Evolutionary conservation across 2,329 filamentous ascomycete genomes (phyloP), one percentile per base, ranked within the genome.

Genomic region (Fusarium sp.): DNA sequence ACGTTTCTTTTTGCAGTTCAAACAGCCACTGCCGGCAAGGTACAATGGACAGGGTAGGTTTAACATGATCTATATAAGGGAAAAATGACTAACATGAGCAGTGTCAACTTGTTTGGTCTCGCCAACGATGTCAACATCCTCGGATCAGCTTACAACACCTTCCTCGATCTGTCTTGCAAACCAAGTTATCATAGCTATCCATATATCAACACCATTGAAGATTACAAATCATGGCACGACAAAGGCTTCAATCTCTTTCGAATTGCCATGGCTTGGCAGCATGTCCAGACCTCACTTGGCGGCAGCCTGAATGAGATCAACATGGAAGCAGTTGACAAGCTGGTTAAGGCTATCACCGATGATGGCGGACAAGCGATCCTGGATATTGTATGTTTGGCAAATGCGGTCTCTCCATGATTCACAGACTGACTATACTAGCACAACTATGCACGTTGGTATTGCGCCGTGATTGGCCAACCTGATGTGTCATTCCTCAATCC

Each of bases 51-150:
- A 28, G 57, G 57, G 47, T 55, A 55, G 6, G 47, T 20, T 6
- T 1, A 24, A 2, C 9, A 18, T 10, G 15, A 31, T 14, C 14
- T 5, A 5, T 8, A 6, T 3, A 6, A 14, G 4, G 5, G 20
- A 12, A 6, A 7, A 4, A 24, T 11, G 7, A 24, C 42, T 39
- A 2, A 59, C 16, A 24, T 36, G 8, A 3, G 11, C 4, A 55
- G 57, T 6, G 47, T 60, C 11, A 60, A 60, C 20, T n/a, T 60
- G 8, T 60, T 60, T 35, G 45, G 57, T 4, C 57, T 55, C 4
- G 57, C 57, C n/a, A 60, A 60, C 28, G 57, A 60, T 22, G n/a
- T 60, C 15, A 60, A 60, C 4, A 55, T 60, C 47, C 57, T 60
- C 6, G 57, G 57, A 7, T 60, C 57, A 38, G 47, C 57, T 26